Evolutionary conservation across 2,329 filamentous ascomycete genomes (phyloP).

Genomic region (Tolypocladium ovalisporum): DNA sequence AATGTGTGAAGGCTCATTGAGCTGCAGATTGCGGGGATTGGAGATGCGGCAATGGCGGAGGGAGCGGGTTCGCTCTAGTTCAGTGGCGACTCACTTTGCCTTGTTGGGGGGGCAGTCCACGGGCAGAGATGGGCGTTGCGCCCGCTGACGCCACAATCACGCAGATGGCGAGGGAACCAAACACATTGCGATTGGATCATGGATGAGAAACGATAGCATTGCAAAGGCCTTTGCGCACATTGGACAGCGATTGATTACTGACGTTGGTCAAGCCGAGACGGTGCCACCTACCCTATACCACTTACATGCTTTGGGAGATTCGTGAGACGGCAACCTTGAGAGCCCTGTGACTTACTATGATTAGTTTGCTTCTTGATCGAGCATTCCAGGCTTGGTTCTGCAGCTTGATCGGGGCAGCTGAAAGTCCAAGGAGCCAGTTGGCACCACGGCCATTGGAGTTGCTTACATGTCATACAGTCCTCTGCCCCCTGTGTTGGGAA

Average conservation of each 20-base stretch:
- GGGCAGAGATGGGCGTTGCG: neutral
- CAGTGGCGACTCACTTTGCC: neutral
- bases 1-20: neutral
- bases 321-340: neutral
- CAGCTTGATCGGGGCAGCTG: too few relatives aligned
- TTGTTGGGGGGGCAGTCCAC: neutral
- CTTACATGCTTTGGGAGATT: neutral
- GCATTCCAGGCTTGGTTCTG: too few relatives aligned
- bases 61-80: neutral
- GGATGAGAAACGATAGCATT: too few relatives aligned
- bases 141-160: neutral
- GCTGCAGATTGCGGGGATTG: neutral
- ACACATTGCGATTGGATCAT: neutral
- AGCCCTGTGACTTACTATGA: neutral
- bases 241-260: too few relatives aligned
- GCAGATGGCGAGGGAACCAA: neutral
- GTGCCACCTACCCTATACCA: neutral
- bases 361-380: too few relatives aligned
- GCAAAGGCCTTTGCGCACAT: too few relatives aligned
- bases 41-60: neutral
- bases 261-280: neutral
- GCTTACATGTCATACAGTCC: too few relatives aligned
- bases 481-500: too few relatives aligned
- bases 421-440: too few relatives aligned
- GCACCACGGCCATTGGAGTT: too few relatives aligned